Evolutionary conservation across 2,329 filamentous ascomycete species (phyloP).

Genomic region (Aureobasidium melanogenum): DNA sequence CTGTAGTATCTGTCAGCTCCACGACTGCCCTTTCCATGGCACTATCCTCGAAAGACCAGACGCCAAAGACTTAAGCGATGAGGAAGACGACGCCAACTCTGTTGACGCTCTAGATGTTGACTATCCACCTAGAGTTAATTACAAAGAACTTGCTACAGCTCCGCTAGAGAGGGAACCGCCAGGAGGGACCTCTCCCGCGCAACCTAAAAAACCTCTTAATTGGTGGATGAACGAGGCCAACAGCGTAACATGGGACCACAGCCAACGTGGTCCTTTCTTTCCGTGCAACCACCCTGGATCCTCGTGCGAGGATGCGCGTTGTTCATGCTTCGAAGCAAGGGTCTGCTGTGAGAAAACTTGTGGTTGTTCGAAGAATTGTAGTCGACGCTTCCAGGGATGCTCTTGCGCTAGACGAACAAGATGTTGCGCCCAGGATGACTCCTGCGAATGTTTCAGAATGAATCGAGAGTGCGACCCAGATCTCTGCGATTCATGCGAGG

Average conservation of each 20-base stretch:
- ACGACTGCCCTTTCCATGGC: constrained; percentile 34
- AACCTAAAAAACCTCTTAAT: neutral
- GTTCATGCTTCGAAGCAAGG: constrained; percentile 52
- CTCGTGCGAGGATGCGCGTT: constrained; percentile 52
- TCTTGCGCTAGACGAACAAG: constrained; percentile 32
- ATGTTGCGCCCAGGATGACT: constrained; percentile 31
- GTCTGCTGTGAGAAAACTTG: constrained; percentile 68
- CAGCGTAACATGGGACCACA: constrained; percentile 14
- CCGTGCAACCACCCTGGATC: constrained; percentile 60
- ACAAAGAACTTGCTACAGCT: constrained; percentile 19
- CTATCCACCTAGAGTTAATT: constrained; percentile 23
- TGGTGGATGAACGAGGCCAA: constrained; percentile 11
- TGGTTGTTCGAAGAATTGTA: constrained; percentile 53
- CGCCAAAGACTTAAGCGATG: constrained; percentile 10
- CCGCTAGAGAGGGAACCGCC: neutral
- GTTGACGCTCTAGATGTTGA: constrained; percentile 22
- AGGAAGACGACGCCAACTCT: constrained; percentile 17
- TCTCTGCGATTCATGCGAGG: constrained; percentile 64
- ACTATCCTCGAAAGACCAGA: constrained; percentile 26
- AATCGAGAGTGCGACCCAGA: constrained; percentile 75
- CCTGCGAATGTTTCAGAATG: constrained; percentile 61
- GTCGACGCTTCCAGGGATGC: constrained; percentile 39
- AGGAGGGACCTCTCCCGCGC: neutral
- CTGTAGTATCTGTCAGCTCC: constrained; percentile 16
- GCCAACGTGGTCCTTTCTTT: constrained; percentile 49